Conservation (phyloP, 768 basidiomycete species). For the Tulasnella sp. region DNA sequence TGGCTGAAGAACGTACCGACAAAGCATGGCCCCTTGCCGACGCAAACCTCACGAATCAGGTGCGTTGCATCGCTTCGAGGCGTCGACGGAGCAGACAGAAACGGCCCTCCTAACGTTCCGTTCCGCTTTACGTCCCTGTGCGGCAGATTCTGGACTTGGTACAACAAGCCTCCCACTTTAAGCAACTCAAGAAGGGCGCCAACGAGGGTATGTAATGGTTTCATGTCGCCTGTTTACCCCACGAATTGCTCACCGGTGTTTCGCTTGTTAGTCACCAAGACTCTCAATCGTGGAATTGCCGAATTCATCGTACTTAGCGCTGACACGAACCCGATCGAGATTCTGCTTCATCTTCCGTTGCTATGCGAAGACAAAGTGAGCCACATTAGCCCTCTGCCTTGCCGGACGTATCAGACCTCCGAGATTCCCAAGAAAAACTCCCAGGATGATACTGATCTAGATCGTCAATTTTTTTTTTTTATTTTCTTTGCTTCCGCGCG, state of each 20-base stretch:
- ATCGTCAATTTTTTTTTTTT: background rate
- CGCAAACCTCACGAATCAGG: constrained; percentile 84
- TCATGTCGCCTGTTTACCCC: background rate
- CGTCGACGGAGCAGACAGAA: background rate
- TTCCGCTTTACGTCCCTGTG: constrained; percentile 18
- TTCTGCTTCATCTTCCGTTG: constrained; percentile 92
- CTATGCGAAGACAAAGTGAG: constrained; percentile 96
- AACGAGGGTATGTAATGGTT: constrained; percentile 71
- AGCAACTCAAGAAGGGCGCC: constrained; percentile 97
- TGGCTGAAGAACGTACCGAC: constrained; percentile 56
- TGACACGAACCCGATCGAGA: constrained; percentile 97
- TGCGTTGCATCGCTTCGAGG: constrained; percentile 36
- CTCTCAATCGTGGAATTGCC: constrained; percentile 93
- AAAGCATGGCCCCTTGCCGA: constrained; percentile 90
- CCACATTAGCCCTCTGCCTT: background rate
- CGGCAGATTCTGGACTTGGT: constrained; percentile 88
- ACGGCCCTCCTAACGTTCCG: background rate
- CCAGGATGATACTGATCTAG: background rate
- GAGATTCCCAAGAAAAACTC: constrained; percentile 1
- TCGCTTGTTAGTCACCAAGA: constrained; percentile 76
- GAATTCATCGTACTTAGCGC: constrained; percentile 96
- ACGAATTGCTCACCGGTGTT: background rate
- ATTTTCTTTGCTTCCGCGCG: background rate
- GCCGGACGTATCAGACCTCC: background rate
- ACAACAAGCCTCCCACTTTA: constrained; percentile 94